A percentile compares a stretch with the other conserved stretches of the same genome.
Conservation (phyloP, 2,329 filamentous ascomycete species). For the Sarocladium brachiariae region DNA sequence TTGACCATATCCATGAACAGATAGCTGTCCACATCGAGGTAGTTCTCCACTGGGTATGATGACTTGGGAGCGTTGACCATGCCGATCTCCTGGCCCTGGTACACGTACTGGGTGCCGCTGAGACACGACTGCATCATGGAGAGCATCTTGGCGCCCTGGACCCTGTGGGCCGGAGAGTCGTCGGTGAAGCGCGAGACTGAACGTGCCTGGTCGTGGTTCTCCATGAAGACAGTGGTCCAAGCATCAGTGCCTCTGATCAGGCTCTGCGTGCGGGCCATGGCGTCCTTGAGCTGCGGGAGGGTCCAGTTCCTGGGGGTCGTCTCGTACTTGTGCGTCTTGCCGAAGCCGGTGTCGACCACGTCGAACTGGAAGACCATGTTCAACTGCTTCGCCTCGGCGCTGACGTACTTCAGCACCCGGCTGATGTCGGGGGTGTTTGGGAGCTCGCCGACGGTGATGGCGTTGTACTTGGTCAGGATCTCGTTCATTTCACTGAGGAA, state of each 20-base stretch:
- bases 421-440: constrained; percentile 52
- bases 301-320: constrained; percentile 38
- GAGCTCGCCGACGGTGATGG: constrained; percentile 67
- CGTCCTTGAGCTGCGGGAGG: constrained; percentile 40
- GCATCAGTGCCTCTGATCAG: constrained; percentile 47
- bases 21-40: constrained; percentile 42
- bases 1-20: constrained; percentile 28
- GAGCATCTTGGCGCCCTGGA: constrained; percentile 50
- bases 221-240: constrained; percentile 59
- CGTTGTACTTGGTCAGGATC: constrained; percentile 52
- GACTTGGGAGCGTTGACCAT: constrained; percentile 52
- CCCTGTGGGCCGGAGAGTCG: constrained; percentile 40
- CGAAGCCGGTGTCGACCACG: constrained; percentile 53
- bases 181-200: constrained; percentile 49
- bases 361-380: constrained; percentile 67
- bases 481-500: constrained; percentile 60
- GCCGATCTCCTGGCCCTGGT: constrained; percentile 62
- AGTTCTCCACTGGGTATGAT: constrained; percentile 53
- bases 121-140: constrained; percentile 45
- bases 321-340: constrained; percentile 44
- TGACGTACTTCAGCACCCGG: constrained; percentile 54
- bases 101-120: constrained; percentile 57
- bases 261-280: constrained; percentile 42
- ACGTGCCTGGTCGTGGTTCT: constrained; percentile 59
- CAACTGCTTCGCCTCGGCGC: constrained; percentile 50